A percentile compares a stretch with the other conserved stretches of the same genome.
Evolutionary conservation across 225 moss, liverwort and hornwort genomes (phyloP).

Genomic region (Neckera pumila): DNA sequence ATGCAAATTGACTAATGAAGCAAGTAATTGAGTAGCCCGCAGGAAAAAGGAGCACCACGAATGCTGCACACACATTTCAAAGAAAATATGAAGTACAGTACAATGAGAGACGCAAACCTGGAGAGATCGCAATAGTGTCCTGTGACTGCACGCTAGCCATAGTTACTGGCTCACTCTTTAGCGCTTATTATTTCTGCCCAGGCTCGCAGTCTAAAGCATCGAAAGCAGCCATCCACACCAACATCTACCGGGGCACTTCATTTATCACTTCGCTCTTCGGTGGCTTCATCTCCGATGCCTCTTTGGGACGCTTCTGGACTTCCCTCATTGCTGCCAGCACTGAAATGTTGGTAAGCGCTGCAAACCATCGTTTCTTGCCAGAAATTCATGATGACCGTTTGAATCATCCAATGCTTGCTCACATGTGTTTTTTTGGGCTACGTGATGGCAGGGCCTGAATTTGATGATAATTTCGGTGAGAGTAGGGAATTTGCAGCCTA

Average conservation of each 20-base stretch:
- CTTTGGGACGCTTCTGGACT: constrained; percentile 57
- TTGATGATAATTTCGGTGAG: constrained; percentile 27
- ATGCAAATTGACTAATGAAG: neutral
- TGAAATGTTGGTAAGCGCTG: constrained; percentile 17
- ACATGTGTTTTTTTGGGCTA: neutral
- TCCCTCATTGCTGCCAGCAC: constrained; percentile 31
- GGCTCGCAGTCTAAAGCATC: neutral
- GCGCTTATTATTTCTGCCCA: neutral
- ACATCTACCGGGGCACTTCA: constrained; percentile 55
- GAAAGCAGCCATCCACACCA: constrained; percentile 40
- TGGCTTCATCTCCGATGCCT: constrained; percentile 67
- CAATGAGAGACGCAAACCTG: constrained; percentile 6
- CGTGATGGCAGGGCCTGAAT: constrained; percentile 23
- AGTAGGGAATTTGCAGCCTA: constrained; percentile 13
- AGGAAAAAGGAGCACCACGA: neutral
- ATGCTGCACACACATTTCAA: neutral
- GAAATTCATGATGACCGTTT: neutral
- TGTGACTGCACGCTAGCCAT: constrained; percentile 22
- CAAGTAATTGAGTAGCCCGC: neutral
- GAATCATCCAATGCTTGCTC: neutral
- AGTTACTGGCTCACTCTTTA: neutral
- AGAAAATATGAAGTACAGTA: neutral
- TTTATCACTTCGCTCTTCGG: constrained; percentile 48
- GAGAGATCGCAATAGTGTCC: constrained; percentile 1
- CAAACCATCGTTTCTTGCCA: neutral